Base-by-base conservation (phyloP, 345 rosid species). In the Psidium guajava region DNA sequence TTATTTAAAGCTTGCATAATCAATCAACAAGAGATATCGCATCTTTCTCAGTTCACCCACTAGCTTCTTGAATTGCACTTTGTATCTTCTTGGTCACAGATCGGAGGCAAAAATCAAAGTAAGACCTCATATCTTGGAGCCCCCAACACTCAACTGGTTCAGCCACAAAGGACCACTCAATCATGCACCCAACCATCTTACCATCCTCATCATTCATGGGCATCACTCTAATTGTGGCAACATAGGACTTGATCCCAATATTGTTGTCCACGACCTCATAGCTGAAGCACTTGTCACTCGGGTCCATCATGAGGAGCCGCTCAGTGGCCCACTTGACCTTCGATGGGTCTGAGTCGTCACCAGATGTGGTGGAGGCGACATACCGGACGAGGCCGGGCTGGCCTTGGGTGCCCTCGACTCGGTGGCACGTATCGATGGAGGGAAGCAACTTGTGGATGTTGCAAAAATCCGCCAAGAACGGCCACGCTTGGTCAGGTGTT, bases 401-500 rank as follows among this genome's bases (percentile, higher is more conserved):
- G 11, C 88, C 89, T 0, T 15, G 47, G 55, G 47, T 42, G 15
- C 89, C 89, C 32, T 81, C 88, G 0, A 84, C 88, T 61, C 9
- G 57, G 50, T 56, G 49, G 56, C 85, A 83, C 1, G 25, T 54
- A 11, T 81, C 77, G 5, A 84, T 18, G 5, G 50, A 18, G 22
- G 86, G 86, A 54, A 69, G 28, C 83, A 84, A 84, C 58, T 86
- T 49, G 81, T 69, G 80, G 42, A 84, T 4, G 25, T 44, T 75
- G 50, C 85, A 86, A 42, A 86, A 88, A 80, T 88, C 90, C 7
- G 47, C 88, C 7, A 88, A 25, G 69, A 73, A 74, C 20, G 86
- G 82, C 88, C 90, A 86, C 27, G 86, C 82, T 32, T 88, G 85
- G 25, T 88, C 88, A 7, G 90, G 81, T 36, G 75, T 58, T 11